phyloP scores from a whole-genome alignment of 176 grass and related monocot species.

The Oryza glumipatula region DNA sequence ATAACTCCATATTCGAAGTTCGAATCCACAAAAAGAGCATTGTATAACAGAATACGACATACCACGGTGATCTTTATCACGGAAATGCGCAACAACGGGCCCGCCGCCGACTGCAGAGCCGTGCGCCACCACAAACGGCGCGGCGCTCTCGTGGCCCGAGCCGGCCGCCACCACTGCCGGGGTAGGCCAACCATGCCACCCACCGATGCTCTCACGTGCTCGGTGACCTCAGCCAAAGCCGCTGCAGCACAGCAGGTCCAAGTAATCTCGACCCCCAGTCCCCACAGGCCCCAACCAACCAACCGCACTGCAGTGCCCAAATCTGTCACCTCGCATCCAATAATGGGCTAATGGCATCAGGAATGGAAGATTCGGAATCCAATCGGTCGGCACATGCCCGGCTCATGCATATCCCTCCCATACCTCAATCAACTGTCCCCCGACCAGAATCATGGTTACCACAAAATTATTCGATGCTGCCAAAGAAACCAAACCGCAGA shows the following conservation, averaged over 20 bases:
- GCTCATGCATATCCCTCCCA: background rate
- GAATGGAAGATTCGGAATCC: constrained; percentile 38
- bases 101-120: constrained; percentile 34
- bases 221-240: background rate
- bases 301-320: background rate
- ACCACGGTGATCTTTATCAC: constrained; percentile 32
- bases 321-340: constrained; percentile 1
- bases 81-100: background rate
- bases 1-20: background rate
- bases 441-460: constrained; percentile 6
- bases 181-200: constrained; percentile 17
- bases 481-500: constrained; percentile 28
- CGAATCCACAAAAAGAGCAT: constrained; percentile 38
- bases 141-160: constrained; percentile 26
- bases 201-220: constrained; percentile 1
- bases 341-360: constrained; percentile 10
- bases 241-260: background rate
- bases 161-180: background rate
- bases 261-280: no score
- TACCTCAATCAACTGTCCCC: constrained; percentile 5
- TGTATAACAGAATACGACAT: constrained; percentile 35
- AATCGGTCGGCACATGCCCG: constrained; percentile 11
- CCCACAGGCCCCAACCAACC: background rate
- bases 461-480: constrained; percentile 32
- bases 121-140: constrained; percentile 28